Conservation (phyloP, 129 eudicot genomes). For the Flaveria trinervia region DNA sequence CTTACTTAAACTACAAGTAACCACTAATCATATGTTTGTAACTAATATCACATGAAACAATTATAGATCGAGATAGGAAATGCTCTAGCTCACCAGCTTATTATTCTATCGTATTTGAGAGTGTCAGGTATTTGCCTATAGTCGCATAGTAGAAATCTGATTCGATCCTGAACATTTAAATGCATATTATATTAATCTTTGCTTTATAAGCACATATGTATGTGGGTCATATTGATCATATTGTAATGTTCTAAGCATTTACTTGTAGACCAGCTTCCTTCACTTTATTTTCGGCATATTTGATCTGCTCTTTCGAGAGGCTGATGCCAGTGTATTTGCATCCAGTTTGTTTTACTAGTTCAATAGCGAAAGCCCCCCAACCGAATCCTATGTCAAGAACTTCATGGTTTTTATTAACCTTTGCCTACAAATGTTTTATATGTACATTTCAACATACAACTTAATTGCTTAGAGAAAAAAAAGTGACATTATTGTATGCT, state of each 20-base stretch:
- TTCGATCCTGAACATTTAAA: slow-evolving; percentile 45
- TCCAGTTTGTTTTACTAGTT: slow-evolving; percentile 71
- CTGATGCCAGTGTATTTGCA: slow-evolving; percentile 87
- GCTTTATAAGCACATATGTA: neutral
- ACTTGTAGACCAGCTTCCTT: slow-evolving; percentile 81
- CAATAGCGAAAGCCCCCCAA: slow-evolving; percentile 85
- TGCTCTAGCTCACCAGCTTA: slow-evolving; percentile 58
- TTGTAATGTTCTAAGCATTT: neutral
- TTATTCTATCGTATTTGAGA: slow-evolving; percentile 64
- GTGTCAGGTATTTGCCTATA: slow-evolving; percentile 62
- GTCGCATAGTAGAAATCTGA: slow-evolving; percentile 66
- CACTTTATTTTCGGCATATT: slow-evolving; percentile 69
- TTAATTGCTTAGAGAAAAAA: neutral
- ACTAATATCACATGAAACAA: neutral
- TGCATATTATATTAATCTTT: neutral
- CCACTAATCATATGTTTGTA: neutral
- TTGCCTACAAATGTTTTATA: slow-evolving; percentile 46
- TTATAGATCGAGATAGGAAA: neutral
- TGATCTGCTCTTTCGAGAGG: slow-evolving; percentile 65
- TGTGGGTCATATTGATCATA: too few relatives aligned
- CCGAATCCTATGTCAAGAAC: slow-evolving; percentile 86
- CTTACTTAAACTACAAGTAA: neutral
- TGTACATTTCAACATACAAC: neutral
- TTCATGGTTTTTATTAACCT: slow-evolving; percentile 54
- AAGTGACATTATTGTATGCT: neutral